These are phyloP conservation scores for Penicillium sclerotigenum DNA, from an alignment of 2,329 filamentous ascomycete species.

Conservation along the genomic window DNA sequence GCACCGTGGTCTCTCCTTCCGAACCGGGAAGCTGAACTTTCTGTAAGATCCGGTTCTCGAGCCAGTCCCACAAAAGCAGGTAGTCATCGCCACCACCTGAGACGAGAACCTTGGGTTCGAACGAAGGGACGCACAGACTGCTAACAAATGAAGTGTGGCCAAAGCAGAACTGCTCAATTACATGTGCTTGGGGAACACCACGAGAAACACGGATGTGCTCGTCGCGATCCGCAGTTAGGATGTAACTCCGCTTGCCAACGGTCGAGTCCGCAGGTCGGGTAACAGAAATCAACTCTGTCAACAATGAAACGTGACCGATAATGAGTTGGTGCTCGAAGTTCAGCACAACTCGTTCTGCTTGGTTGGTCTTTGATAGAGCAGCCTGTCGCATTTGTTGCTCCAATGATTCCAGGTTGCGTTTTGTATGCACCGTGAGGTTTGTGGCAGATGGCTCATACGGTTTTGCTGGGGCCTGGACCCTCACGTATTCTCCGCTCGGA, in stretches of 20 bases:
- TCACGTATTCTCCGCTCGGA: constrained; percentile 37
- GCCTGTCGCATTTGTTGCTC: constrained; percentile 54
- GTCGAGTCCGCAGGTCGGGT: constrained; percentile 47
- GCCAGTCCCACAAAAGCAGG: constrained; percentile 82
- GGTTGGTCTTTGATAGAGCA: constrained; percentile 40
- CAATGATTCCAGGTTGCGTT: constrained; percentile 57
- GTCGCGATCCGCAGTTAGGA: constrained; percentile 67
- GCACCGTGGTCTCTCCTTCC: constrained; percentile 44
- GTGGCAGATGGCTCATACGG: constrained; percentile 54
- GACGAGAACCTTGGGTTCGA: constrained; percentile 62
- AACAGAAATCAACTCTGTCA: constrained; percentile 68
- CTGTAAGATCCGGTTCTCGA: constrained; percentile 35
- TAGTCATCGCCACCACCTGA: constrained; percentile 84
- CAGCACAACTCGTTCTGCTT: constrained; percentile 48
- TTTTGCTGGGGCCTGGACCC: constrained; percentile 27
- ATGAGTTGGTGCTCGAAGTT: constrained; percentile 73
- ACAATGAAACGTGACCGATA: constrained; percentile 91
- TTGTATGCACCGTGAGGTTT: constrained; percentile 59
- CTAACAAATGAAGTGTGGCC: constrained; percentile 84
- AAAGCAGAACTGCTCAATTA: constrained; percentile 86
- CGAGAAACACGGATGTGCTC: constrained; percentile 87
- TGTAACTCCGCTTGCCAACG: constrained; percentile 54
- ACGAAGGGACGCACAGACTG: constrained; percentile 64
- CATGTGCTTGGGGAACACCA: constrained; percentile 74
- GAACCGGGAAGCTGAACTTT: constrained; percentile 28